These are phyloP conservation scores for Fraxinus sp. DNA, from an alignment of 305 asterid species.

Conservation along the genomic window DNA sequence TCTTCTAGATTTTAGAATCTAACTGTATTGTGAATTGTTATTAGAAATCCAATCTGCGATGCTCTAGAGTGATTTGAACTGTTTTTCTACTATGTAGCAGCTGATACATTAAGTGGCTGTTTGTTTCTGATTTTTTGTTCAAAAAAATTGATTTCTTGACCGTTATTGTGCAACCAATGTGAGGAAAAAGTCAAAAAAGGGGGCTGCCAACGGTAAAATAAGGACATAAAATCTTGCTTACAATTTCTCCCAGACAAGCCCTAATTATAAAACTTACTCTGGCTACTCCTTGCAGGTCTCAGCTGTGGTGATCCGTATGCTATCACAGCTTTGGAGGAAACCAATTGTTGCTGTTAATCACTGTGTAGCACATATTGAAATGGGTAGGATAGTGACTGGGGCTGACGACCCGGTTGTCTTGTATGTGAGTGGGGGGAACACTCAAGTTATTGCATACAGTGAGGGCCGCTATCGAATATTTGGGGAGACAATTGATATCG, in stretches of 20 bases:
- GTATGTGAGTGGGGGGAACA: slow-evolving; percentile 99
- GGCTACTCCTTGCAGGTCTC: slow-evolving; percentile 50
- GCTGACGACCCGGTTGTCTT: slow-evolving; percentile 95
- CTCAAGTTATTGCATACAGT: slow-evolving; percentile 94
- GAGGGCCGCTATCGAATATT: slow-evolving; percentile 93
- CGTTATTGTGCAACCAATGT: too few species aligned
- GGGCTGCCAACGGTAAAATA: too few species aligned
- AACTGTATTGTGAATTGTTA: not conserved
- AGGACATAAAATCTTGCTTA: too few species aligned
- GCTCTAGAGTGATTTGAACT: not conserved
- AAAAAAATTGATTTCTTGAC: too few species aligned
- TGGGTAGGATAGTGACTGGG: slow-evolving; percentile 96
- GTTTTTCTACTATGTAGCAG: not conserved
- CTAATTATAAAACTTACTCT: not conserved
- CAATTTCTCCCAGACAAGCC: too few species aligned
- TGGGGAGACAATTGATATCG: slow-evolving; percentile 97
- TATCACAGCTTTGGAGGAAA: slow-evolving; percentile 94
- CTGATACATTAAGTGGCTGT: not conserved
- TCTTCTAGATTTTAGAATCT: not conserved
- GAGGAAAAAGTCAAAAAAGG: too few species aligned
- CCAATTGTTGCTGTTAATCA: slow-evolving; percentile 92
- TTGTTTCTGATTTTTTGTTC: too few species aligned
- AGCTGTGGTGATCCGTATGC: slow-evolving; percentile 76
- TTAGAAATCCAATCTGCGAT: not conserved
- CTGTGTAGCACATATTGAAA: slow-evolving; percentile 97